Evolutionary conservation across 495 filamentous ascomycete genomes (phyloP).

Genomic region (Aspergillus egyptiacus): DNA sequence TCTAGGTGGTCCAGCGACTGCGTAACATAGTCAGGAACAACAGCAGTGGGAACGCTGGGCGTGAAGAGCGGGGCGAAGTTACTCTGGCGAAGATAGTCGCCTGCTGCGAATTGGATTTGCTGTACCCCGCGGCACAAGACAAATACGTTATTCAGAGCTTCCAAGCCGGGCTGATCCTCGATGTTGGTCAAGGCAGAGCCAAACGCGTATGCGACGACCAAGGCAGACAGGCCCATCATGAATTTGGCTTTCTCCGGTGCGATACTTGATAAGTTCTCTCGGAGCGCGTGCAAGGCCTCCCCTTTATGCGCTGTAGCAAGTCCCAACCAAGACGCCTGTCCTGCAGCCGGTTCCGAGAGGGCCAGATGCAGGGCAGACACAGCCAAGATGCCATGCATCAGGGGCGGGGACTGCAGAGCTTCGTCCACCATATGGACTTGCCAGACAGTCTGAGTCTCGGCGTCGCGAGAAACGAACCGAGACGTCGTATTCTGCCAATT

Average conservation of each 20-base stretch:
- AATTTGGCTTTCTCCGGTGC: slow-evolving; percentile 16
- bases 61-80: slow-evolving; percentile 23
- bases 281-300: slow-evolving; percentile 18
- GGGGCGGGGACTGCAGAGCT: slow-evolving; percentile 27
- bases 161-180: slow-evolving; percentile 15
- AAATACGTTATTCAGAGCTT: slow-evolving; percentile 20
- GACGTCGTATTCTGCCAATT: slow-evolving; percentile 25
- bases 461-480: slow-evolving; percentile 16
- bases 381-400: slow-evolving; percentile 35
- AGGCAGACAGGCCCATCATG: slow-evolving; percentile 19
- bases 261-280: slow-evolving; percentile 13
- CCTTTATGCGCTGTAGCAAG: slow-evolving; percentile 24
- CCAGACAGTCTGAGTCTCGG: slow-evolving; percentile 26
- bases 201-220: slow-evolving; percentile 24
- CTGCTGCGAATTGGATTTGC: slow-evolving; percentile 5
- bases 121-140: slow-evolving; percentile 21
- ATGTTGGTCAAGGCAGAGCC: slow-evolving; percentile 15
- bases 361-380: slow-evolving; percentile 33
- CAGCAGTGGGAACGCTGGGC: not conserved
- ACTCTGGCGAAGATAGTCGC: slow-evolving; percentile 14
- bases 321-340: slow-evolving; percentile 16
- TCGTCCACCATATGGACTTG: slow-evolving; percentile 27
- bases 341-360: slow-evolving; percentile 9
- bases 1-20: slow-evolving; percentile 16
- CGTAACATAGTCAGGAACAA: slow-evolving; percentile 7